Evolutionary conservation across 2,329 filamentous ascomycete species (phyloP), one percentile per base, ranked within the genome.

Genomic region (Aspergillus costaricaensis): DNA sequence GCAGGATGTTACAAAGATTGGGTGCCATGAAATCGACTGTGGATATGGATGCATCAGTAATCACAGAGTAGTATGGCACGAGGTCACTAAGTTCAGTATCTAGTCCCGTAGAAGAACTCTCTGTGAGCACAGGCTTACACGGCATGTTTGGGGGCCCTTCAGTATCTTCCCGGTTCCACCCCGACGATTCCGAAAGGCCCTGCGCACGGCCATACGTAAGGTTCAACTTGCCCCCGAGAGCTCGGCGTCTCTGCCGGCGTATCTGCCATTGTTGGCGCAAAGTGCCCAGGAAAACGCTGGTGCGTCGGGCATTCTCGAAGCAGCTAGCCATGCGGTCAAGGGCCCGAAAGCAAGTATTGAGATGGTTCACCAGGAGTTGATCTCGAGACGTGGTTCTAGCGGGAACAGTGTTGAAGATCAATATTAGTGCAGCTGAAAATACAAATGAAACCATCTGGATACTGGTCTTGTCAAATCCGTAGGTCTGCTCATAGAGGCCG

Each of bases 361-460:
- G 64, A 49, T 77, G 71, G 4, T 70, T 72, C 5, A 73, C 70
- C 70, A 77, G 73, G 54, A 72, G 70, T 1, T 67, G 64, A 30
- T 68, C 73, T 51, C 64, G 65, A 8, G 68, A 64, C 9, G 67
- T 67, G 9, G 65, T 64, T 50, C 67, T 68, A 23, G 54, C 59
- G 3, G 70, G 65, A 17, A 76, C 72, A 1, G 73, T 77, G 38
- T 75, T 72, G 38, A 76, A 77, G 4, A 76, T 72, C 6, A 77
- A 67, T 68, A 77, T 77, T 4, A 80, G 67, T 1, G 77, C 77
- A 1, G 79, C 78, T 14, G 76, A 78, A 65, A 79, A 80, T 14
- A 79, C 77, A 17, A 80, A 78, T n/a, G 74, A 73, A 9, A 80
- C 76, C 0, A 77, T 76, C 53, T 79, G 73, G 59, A 79, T 76